Evolutionary conservation across 208 protist species (phyloP), one percentile per base, ranked within the genome.

Genomic region (Balamuthia mandrillaris): DNA sequence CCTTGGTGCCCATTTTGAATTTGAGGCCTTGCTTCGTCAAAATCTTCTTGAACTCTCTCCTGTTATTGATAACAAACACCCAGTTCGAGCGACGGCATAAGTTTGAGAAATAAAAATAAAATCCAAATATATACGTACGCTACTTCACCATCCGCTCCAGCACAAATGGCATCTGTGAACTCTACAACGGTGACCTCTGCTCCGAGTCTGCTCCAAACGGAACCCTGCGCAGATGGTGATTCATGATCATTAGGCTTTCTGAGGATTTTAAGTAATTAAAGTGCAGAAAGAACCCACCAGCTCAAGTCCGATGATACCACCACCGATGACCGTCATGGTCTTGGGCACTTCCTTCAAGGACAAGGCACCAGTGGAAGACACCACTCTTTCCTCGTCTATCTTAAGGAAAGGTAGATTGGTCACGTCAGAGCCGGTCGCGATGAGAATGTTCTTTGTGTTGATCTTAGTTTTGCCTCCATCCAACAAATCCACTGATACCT

Each of bases 241-340:
- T 63, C 16, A 12, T 0, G 47, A 65, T 14, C 9, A 10, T 24
- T 9, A 33, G 47, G 14, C n/a, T 44, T n/a, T 18, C n/a, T 9
- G 58, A 37, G 56, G 33, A 24, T 12, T 9, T 24, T 44, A 0
- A 74, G 27, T 51, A 9, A 42, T 16, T 37, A 44, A 27, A 42
- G 0, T n/a, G 27, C 12, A n/a, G 42, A 10, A 24, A 7, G n/a
- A 16, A 41, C 58, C 24, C 27, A 88, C 86, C 27, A 99, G 91
- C 90, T 99, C 97, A 21, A 99, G 93, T 72, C 97, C 97, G 91
- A 99, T 99, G 16, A 99, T 98, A 89, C 98, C 98, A 45, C 94
- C 98, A 66, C 98, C 98, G 90, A 99, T 96, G 27, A 99, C 97
- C 35, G 99, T 92, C 92, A 99, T 93, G 47, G 92, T 94, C 91